phyloP scores from a whole-genome alignment of 768 basidiomycete species.

The Boletus reticulatus region DNA sequence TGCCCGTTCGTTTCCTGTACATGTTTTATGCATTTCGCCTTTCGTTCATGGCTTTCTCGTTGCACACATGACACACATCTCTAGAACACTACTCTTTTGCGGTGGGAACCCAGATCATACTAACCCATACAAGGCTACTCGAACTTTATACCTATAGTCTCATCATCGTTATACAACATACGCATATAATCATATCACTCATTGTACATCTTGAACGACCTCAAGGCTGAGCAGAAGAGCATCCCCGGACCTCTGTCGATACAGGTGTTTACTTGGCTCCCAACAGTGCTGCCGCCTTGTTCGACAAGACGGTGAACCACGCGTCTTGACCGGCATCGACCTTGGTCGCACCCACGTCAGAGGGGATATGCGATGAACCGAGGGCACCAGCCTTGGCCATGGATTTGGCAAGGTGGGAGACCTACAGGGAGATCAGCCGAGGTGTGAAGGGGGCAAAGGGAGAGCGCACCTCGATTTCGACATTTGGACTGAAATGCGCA shows the following conservation, averaged over 20 bases:
- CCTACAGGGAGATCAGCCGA: conserved; percentile 29
- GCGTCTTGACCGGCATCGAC: conserved; percentile 32
- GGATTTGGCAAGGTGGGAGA: conserved; percentile 53
- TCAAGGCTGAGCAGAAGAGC: too few species aligned
- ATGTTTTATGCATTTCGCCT: not conserved
- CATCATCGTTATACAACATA: too few species aligned
- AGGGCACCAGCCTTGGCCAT: conserved; percentile 52
- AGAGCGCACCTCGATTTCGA: conserved; percentile 45
- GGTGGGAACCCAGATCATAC: too few species aligned
- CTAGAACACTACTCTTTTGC: too few species aligned
- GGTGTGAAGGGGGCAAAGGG: not conserved
- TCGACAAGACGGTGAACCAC: conserved; percentile 55
- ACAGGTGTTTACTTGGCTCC: conserved; percentile 16
- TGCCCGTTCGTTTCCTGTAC: not conserved
- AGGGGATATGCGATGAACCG: conserved; percentile 49
- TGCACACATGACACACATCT: not conserved
- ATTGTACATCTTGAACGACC: too few species aligned
- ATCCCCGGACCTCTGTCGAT: too few species aligned
- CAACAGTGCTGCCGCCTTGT: conserved; percentile 47
- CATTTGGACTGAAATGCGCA: conserved; percentile 36
- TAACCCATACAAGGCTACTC: too few species aligned
- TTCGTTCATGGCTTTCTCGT: not conserved
- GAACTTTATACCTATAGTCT: too few species aligned
- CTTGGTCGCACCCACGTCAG: conserved; percentile 41
- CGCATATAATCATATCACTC: not conserved